phyloP scores from a whole-genome alignment of 768 basidiomycete species.

The Phylloporus scabripes region DNA sequence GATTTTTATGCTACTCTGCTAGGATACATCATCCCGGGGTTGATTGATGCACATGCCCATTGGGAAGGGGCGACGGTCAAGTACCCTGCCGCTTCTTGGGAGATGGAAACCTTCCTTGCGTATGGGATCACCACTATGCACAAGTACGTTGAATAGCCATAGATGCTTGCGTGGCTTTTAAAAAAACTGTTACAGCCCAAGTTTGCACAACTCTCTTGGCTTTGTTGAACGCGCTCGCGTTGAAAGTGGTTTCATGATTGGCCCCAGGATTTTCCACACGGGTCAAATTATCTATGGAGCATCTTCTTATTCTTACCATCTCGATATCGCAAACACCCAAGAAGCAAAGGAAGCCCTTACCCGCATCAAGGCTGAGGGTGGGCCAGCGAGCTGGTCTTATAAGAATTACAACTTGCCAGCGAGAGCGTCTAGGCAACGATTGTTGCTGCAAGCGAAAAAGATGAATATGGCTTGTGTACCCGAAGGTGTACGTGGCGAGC shows the following conservation, averaged over 20 bases:
- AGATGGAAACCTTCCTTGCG: slow-evolving; percentile 67
- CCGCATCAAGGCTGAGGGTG: slow-evolving; percentile 69
- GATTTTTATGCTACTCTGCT: slow-evolving; percentile 1
- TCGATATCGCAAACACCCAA: slow-evolving; percentile 54
- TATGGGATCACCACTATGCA: slow-evolving; percentile 74
- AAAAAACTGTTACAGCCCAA: slow-evolving; percentile 43
- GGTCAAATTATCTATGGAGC: slow-evolving; percentile 51
- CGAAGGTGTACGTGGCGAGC: slow-evolving; percentile 46
- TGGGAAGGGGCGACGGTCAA: slow-evolving; percentile 52
- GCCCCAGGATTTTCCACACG: slow-evolving; percentile 68
- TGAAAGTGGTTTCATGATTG: slow-evolving; percentile 63
- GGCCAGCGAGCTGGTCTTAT: slow-evolving; percentile 64
- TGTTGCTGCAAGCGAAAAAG: slow-evolving; percentile 55
- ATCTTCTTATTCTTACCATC: slow-evolving; percentile 51
- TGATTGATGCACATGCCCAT: slow-evolving; percentile 74
- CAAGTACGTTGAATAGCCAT: slow-evolving; percentile 43
- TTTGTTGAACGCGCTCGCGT: slow-evolving; percentile 63
- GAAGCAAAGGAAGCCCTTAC: slow-evolving; percentile 63
- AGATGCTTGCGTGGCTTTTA: neutral
- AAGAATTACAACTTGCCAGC: slow-evolving; percentile 74
- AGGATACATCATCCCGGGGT: slow-evolving; percentile 68
- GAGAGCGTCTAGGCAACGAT: slow-evolving; percentile 61
- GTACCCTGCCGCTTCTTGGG: slow-evolving; percentile 66
- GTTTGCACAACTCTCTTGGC: slow-evolving; percentile 53
- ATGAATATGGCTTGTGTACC: slow-evolving; percentile 68